phyloP scores from a whole-genome alignment of 305 asterid species.

The Solanum hybrid region DNA sequence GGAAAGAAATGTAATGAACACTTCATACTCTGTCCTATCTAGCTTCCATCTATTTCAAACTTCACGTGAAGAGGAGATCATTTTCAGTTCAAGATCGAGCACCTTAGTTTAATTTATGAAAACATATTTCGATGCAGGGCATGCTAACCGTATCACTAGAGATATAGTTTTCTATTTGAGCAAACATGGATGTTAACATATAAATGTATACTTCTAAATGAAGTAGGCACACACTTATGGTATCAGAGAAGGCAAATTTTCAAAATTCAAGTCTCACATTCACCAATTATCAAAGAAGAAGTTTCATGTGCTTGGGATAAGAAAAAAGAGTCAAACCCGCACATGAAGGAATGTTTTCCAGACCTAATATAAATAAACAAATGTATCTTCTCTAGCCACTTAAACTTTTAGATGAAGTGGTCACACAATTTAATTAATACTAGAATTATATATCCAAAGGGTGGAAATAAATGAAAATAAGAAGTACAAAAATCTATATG shows the following conservation, averaged over 20 bases:
- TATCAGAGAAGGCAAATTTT: not conserved
- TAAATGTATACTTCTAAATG: not conserved
- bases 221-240: not conserved
- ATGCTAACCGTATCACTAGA: not conserved
- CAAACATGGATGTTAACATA: not conserved
- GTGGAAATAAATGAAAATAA: not conserved
- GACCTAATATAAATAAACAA: not conserved
- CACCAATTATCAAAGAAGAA: not conserved
- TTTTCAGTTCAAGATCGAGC: not conserved
- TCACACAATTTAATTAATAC: not conserved
- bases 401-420: not conserved
- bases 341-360: not conserved
- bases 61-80: not conserved
- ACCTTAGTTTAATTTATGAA: not conserved
- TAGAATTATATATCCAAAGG: not conserved
- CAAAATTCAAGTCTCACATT: not conserved
- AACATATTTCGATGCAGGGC: not conserved
- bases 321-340: not conserved
- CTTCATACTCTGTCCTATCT: not conserved
- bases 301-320: not conserved
- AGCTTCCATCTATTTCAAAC: not conserved
- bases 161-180: not conserved
- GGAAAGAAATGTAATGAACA: not conserved
- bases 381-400: not conserved
- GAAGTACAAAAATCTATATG: not conserved